phyloP scores from a whole-genome alignment of 2,329 filamentous ascomycete genomes.

The Coleophoma crateriformis region DNA sequence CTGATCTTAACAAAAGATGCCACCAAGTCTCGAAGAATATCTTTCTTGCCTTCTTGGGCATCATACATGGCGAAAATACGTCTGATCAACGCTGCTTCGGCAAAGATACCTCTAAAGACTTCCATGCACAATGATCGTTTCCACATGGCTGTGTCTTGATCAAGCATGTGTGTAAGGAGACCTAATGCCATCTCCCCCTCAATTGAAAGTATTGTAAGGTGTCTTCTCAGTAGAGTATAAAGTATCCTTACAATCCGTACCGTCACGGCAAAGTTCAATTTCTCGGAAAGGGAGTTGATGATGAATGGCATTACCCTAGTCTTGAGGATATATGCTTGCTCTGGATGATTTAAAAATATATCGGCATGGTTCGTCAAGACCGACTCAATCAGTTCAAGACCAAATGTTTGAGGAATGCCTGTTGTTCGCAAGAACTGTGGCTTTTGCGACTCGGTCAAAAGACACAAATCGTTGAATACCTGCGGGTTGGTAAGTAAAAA shows the following conservation, averaged over 20 bases:
- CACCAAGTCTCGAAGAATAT: slow-evolving; percentile 75
- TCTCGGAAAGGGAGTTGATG: slow-evolving; percentile 71
- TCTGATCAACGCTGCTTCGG: slow-evolving; percentile 71
- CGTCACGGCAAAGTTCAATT: slow-evolving; percentile 73
- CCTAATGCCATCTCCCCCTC: slow-evolving; percentile 82
- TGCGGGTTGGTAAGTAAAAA: slow-evolving; percentile 25
- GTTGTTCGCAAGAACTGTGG: slow-evolving; percentile 78
- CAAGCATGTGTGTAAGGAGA: slow-evolving; percentile 77
- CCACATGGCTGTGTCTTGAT: slow-evolving; percentile 81
- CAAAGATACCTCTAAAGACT: slow-evolving; percentile 79
- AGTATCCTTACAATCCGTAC: slow-evolving; percentile 79
- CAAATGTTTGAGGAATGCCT: slow-evolving; percentile 73
- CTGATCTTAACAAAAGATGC: slow-evolving; percentile 88
- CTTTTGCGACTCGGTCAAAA: slow-evolving; percentile 78
- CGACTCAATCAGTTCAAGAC: slow-evolving; percentile 87
- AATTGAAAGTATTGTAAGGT: slow-evolving; percentile 66
- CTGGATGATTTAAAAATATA: slow-evolving; percentile 72
- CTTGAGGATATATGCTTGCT: slow-evolving; percentile 75
- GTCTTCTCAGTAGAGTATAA: slow-evolving; percentile 72
- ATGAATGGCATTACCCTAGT: slow-evolving; percentile 77
- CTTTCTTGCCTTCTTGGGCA: slow-evolving; percentile 62
- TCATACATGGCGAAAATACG: slow-evolving; percentile 81
- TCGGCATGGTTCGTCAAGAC: slow-evolving; percentile 80
- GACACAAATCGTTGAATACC: slow-evolving; percentile 85
- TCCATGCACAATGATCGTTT: slow-evolving; percentile 89